phyloP scores from a whole-genome alignment of 1,139 yeast genomes.

The Wickerhamomyces sp. region DNA sequence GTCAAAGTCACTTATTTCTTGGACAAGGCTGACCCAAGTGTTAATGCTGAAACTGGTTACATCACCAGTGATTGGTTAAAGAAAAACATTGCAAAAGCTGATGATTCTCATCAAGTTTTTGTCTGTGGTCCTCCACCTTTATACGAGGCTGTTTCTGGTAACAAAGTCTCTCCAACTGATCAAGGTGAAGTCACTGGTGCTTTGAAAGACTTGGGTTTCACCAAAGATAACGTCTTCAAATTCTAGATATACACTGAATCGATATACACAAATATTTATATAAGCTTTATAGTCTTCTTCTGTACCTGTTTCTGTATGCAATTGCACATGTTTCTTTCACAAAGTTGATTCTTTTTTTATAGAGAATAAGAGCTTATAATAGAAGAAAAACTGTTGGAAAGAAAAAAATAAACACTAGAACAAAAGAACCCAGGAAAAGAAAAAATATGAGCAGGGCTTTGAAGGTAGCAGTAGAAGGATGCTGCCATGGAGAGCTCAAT shows the following conservation, averaged over 20 bases:
- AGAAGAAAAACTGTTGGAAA: too few species aligned
- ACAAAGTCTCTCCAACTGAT: slow-evolving; percentile 78
- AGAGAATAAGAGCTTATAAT: neutral
- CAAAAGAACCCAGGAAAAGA: neutral
- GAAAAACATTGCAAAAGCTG: slow-evolving; percentile 52
- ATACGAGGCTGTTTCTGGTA: slow-evolving; percentile 81
- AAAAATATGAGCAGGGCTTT: slow-evolving; percentile 7
- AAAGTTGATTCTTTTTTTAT: too few species aligned
- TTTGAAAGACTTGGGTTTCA: slow-evolving; percentile 82
- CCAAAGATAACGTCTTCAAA: slow-evolving; percentile 85
- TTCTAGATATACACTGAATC: slow-evolving; percentile 40
- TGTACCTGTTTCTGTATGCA: neutral
- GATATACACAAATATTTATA: neutral
- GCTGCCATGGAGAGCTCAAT: slow-evolving; percentile 84
- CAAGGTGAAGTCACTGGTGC: slow-evolving; percentile 94
- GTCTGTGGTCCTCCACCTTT: slow-evolving; percentile 92
- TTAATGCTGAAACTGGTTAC: slow-evolving; percentile 59
- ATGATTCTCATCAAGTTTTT: slow-evolving; percentile 63
- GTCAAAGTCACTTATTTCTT: slow-evolving; percentile 75
- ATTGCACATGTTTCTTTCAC: too few species aligned
- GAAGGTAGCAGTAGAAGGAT: slow-evolving; percentile 76
- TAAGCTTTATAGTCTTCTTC: too few species aligned
- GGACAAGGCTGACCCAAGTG: slow-evolving; percentile 51
- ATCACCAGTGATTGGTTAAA: slow-evolving; percentile 66
- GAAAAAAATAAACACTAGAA: too few species aligned